Conservation (phyloP, 345 rosid species). For the Turnera subulata region DNA sequence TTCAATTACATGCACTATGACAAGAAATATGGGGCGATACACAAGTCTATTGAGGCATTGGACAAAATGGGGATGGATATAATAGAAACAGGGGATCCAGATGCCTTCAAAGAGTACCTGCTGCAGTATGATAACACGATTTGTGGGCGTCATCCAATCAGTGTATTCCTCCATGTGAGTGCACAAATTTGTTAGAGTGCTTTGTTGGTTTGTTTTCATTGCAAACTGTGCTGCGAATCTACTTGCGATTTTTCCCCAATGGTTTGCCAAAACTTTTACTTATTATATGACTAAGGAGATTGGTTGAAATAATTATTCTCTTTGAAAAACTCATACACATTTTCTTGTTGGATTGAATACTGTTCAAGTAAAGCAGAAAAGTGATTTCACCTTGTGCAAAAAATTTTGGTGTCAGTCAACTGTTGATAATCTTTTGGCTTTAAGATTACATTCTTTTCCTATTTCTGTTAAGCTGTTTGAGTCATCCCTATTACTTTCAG, state of each 20-base stretch:
- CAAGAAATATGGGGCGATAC: constrained; percentile 63
- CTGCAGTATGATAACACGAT: constrained; percentile 74
- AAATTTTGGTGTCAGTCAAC: too few species aligned
- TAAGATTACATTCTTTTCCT: too few species aligned
- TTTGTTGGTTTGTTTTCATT: neutral
- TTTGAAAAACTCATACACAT: too few species aligned
- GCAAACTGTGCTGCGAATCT: neutral
- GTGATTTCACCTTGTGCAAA: too few species aligned
- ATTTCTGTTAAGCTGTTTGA: neutral
- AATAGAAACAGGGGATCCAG: constrained; percentile 90
- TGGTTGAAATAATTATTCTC: too few species aligned
- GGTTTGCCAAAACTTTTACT: too few species aligned
- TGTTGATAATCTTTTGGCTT: neutral
- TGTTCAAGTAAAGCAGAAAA: too few species aligned
- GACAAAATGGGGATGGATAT: constrained; percentile 97
- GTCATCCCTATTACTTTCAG: constrained; percentile 34
- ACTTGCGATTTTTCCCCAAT: too few species aligned
- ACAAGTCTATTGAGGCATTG: constrained; percentile 90
- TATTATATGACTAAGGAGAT: too few species aligned
- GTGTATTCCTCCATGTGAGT: constrained; percentile 88
- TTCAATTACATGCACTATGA: constrained; percentile 72
- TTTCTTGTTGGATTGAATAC: too few species aligned
- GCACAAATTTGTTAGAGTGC: constrained; percentile 1
- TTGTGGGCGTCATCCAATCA: constrained; percentile 93
- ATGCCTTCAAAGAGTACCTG: constrained; percentile 69